These are phyloP conservation scores for Diaporthe helianthi DNA, from an alignment of 2,329 filamentous ascomycete genomes.

Conservation along the genomic window DNA sequence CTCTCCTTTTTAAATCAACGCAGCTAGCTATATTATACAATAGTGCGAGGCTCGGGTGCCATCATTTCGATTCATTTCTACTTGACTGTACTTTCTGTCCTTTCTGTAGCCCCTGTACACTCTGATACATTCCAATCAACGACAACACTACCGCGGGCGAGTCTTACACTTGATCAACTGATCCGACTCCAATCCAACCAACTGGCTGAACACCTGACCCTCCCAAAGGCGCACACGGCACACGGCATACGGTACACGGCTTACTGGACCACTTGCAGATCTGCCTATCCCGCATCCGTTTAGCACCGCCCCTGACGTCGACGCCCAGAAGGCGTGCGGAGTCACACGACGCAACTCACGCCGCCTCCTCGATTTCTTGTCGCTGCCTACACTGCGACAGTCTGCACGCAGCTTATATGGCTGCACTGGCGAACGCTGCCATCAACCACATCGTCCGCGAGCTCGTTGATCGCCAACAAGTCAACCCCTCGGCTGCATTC, in stretches of 20 bases:
- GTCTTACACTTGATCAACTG: not conserved
- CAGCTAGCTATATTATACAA: too few species aligned
- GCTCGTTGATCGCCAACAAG: conserved; percentile 15
- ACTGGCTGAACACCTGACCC: not conserved
- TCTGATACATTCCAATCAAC: not conserved
- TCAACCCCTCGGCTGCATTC: conserved; percentile 23
- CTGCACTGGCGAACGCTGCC: conserved; percentile 20
- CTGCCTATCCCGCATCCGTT: conserved; percentile 23
- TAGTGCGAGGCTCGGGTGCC: not conserved
- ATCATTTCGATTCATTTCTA: conserved; percentile 4
- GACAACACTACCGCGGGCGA: conserved; percentile 4
- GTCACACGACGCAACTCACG: not conserved
- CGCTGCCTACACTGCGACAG: not conserved
- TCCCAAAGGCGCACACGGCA: not conserved
- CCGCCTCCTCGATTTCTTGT: not conserved
- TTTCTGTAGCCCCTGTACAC: too few species aligned
- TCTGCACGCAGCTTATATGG: conserved; percentile 8
- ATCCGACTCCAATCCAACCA: not conserved
- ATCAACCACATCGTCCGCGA: conserved; percentile 16
- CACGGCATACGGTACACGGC: not conserved
- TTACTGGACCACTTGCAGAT: conserved; percentile 5
- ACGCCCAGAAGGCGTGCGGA: conserved; percentile 9
- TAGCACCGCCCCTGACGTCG: conserved; percentile 32
- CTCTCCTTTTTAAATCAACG: not conserved
- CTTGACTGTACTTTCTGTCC: not conserved